Percentiles rank a stretch among this genome's conserved stretches.
These are phyloP conservation scores for Trichosporon sp. DNA, from an alignment of 1,284 basidiomycete genomes.

Conservation along the genomic window DNA sequence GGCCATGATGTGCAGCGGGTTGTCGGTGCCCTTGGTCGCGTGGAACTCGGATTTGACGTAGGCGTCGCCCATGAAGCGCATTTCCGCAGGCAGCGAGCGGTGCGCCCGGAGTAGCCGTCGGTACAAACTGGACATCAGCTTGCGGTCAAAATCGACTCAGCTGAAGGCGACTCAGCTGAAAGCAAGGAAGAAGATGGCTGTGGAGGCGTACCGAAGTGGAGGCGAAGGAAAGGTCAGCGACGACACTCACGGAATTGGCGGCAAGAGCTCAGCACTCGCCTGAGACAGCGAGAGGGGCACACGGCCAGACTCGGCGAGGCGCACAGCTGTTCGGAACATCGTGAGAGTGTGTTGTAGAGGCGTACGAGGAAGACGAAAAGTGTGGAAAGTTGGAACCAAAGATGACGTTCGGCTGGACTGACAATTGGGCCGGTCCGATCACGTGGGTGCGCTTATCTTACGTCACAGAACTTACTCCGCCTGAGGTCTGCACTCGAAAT, in stretches of 20 bases:
- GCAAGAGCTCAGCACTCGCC: constrained; percentile 65
- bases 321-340: constrained; percentile 54
- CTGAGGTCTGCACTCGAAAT: too few relatives aligned
- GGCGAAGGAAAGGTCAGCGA: background rate
- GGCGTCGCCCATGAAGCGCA: constrained; percentile 78
- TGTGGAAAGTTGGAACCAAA: constrained; percentile 15
- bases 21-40: constrained; percentile 67
- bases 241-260: constrained; percentile 66
- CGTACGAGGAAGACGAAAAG: too few relatives aligned
- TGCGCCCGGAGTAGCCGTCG: constrained; percentile 74
- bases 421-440: background rate
- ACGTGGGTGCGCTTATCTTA: background rate
- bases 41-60: constrained; percentile 89
- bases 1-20: constrained; percentile 82
- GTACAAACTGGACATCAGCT: constrained; percentile 58
- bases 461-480: background rate
- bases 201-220: background rate
- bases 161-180: background rate
- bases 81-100: constrained; percentile 65
- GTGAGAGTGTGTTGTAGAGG: background rate
- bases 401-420: background rate
- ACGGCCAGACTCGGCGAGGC: constrained; percentile 52
- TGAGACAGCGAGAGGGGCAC: constrained; percentile 57
- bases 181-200: background rate
- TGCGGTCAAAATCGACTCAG: too few relatives aligned